Conservation (phyloP, 2,329 filamentous ascomycete species). For the Cordyceps pruinosa region DNA sequence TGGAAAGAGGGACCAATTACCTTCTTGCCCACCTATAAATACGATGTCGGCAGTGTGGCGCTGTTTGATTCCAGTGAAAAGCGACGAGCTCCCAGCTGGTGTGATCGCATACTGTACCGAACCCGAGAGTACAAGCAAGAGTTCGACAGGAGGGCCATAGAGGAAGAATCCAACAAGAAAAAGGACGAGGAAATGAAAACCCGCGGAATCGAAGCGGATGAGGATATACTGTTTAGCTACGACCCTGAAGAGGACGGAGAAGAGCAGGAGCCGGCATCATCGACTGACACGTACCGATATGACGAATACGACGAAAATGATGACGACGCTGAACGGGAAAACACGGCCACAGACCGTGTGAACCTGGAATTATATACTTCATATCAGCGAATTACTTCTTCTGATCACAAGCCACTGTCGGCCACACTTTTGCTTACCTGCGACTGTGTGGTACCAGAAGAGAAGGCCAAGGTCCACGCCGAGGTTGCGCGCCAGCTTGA, state of each 20-base stretch:
- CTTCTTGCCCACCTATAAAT: constrained; percentile 95
- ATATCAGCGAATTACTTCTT: constrained; percentile 83
- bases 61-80: constrained; percentile 96
- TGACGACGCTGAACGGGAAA: constrained; percentile 45
- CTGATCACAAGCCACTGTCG: constrained; percentile 88
- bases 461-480: constrained; percentile 76
- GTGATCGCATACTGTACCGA: constrained; percentile 84
- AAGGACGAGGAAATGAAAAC: constrained; percentile 82
- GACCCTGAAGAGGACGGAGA: constrained; percentile 57
- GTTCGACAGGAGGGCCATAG: constrained; percentile 56
- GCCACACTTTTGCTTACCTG: constrained; percentile 80
- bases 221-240: constrained; percentile 83
- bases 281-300: constrained; percentile 43
- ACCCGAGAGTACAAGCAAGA: constrained; percentile 63
- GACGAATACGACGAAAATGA: constrained; percentile 49
- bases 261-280: constrained; percentile 21
- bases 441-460: constrained; percentile 75
- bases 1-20: constrained; percentile 85
- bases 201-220: constrained; percentile 72
- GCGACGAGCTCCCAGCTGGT: constrained; percentile 88
- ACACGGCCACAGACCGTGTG: constrained; percentile 50
- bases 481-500: constrained; percentile 87
- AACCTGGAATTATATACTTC: constrained; percentile 66
- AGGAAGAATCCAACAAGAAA: constrained; percentile 60
- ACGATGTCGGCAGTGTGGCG: constrained; percentile 87